A percentile compares a stretch with the other conserved stretches of the same genome.
Conservation (phyloP, 1,139 yeast species). For the Nadsonia starkeyi-henricii region DNA sequence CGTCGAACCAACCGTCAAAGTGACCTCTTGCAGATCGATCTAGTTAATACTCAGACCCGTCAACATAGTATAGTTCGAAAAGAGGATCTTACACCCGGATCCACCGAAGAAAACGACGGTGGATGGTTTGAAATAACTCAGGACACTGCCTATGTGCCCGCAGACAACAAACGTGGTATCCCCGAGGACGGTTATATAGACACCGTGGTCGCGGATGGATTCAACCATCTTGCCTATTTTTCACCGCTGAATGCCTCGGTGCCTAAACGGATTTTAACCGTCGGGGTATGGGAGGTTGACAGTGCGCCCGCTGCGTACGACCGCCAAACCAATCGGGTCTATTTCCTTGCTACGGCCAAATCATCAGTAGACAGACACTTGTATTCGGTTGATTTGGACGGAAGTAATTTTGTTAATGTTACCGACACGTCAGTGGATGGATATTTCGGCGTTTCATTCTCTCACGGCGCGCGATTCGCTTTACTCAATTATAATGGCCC, state of each 20-base stretch:
- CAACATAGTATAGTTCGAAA: slow-evolving; percentile 30
- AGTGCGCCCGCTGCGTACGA: slow-evolving; percentile 47
- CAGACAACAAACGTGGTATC: slow-evolving; percentile 30
- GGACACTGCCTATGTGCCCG: slow-evolving; percentile 56
- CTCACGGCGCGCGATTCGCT: slow-evolving; percentile 42
- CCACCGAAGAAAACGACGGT: slow-evolving; percentile 32
- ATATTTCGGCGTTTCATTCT: slow-evolving; percentile 52
- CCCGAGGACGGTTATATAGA: slow-evolving; percentile 54
- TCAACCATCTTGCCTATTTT: slow-evolving; percentile 58
- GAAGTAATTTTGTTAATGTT: slow-evolving; percentile 32
- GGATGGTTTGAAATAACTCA: slow-evolving; percentile 73
- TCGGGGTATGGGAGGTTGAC: slow-evolving; percentile 57
- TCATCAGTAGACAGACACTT: slow-evolving; percentile 45
- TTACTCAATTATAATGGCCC: slow-evolving; percentile 52
- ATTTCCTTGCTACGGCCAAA: slow-evolving; percentile 47
- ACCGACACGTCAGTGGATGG: slow-evolving; percentile 48
- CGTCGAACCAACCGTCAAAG: slow-evolving; percentile 66
- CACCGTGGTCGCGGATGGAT: slow-evolving; percentile 48
- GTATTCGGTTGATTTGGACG: slow-evolving; percentile 33
- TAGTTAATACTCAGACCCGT: slow-evolving; percentile 32
- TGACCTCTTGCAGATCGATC: slow-evolving; percentile 39
- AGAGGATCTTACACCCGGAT: slow-evolving; percentile 25
- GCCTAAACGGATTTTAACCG: slow-evolving; percentile 40
- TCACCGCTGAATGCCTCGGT: slow-evolving; percentile 31
- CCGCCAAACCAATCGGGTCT: slow-evolving; percentile 36